Conservation (phyloP, 768 basidiomycete genomes). For the Lactarius evosmus region DNA sequence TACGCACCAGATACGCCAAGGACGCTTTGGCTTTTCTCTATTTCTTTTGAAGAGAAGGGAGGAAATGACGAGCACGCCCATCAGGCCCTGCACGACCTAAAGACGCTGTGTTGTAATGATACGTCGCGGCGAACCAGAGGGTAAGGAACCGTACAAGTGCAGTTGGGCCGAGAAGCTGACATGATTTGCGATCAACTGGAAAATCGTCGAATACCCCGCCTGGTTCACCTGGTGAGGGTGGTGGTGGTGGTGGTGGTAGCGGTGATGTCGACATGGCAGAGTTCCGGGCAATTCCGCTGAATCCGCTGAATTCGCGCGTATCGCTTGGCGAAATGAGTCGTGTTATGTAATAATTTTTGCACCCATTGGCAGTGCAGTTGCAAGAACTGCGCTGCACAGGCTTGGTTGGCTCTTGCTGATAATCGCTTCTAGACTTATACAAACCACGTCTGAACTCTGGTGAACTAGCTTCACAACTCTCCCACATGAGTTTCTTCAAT, state of each 20-base stretch:
- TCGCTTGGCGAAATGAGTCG: neutral
- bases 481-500: conserved; percentile 25
- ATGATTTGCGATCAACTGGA: conserved; percentile 44
- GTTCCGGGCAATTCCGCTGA: too few relatives aligned
- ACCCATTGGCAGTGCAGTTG: neutral
- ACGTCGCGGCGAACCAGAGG: neutral
- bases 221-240: conserved; percentile 1
- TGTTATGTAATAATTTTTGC: neutral
- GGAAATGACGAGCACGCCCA: conserved; percentile 89
- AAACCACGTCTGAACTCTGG: neutral
- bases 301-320: neutral
- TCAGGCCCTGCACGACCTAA: conserved; percentile 76
- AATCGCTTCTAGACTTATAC: neutral
- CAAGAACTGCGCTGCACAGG: neutral
- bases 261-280: conserved; percentile 8
- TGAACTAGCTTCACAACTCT: neutral
- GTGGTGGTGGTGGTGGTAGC: neutral
- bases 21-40: conserved; percentile 77
- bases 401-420: too few relatives aligned
- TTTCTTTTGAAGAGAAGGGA: conserved; percentile 88
- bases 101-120: conserved; percentile 15
- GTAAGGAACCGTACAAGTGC: conserved; percentile 39
- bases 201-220: conserved; percentile 34
- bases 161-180: conserved; percentile 47
- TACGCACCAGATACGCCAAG: conserved; percentile 88